Evolutionary conservation across 306 rosid species (phyloP), one percentile per base, ranked within the genome.

Genomic region (Abrus precatorius): DNA sequence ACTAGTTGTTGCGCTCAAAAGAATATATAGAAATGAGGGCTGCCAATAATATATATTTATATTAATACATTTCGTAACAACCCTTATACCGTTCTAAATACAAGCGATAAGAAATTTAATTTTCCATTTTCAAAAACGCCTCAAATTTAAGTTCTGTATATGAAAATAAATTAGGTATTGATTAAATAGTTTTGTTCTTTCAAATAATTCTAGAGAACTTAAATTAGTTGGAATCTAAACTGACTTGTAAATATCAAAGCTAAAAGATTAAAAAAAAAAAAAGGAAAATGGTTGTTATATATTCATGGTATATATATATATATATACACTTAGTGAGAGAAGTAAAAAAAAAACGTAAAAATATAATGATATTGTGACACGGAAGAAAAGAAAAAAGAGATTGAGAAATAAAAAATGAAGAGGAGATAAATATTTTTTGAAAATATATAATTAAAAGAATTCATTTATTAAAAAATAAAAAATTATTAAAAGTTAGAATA

Each of bases 1-100:
- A 44, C 73, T 57, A 69, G 53, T 79, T 73, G 82, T 84, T 86
- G 77, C 84, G 40, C 40, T 36, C 40, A 69, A 85, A 89, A 82
- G 74, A 85, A 80, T 83, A 66, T 76, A 82, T 76, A 83, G 82
- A 74, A 65, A 60, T 48, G 71, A 76, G 84, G 55, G 74, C 72
- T 74, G 41, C 67, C 66, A 69, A 72, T 78, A 80, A 74, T 77
- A 79, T 78, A 29, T 72, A 40, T 60, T 20, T 27, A 8, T 66
- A 62, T 36, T 57, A 20, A 34, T 9, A 48, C 4, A 29, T 60
- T 34, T 7, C 60, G 49, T 38, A 7, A 52, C 71, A 14, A 7
- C 50, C 8, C 66, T 14, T 65, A 2, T 36, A 7, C 50, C 8
- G 41, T 14, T 65, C 40, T 36, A 2, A 2, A 36, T 14, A 65